Evolutionary conservation across 139 green algal species (phyloP), one percentile per base, ranked within the genome.

Genomic region (Chlamydomonas urium): DNA sequence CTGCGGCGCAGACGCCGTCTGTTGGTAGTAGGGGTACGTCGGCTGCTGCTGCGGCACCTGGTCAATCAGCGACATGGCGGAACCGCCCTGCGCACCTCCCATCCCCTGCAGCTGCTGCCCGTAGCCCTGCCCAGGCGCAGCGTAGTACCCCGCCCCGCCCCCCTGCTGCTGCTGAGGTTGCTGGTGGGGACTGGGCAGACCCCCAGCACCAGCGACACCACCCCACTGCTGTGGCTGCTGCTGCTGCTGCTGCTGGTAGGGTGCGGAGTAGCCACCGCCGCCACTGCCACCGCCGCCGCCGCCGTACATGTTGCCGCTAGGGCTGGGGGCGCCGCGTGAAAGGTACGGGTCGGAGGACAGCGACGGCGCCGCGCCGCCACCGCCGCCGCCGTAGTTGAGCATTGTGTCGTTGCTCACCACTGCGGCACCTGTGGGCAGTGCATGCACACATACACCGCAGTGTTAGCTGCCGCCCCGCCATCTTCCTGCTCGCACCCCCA

Each of bases 41-140:
- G 83, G 85, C 75, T 86, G 74, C 79, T 90, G 85, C 1, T 71
- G 42, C 0, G 75, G 85, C 26, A 76, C 66, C 57, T 87, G 83
- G 47, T 89, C 83, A 0, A 89, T 82, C 31, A 89, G 69, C 47
- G 73, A 78, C 38, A 75, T 69, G 1, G 32, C 77, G 10, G 72
- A 29, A 28, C 10, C 48, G n/a, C n/a, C n/a, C n/a, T n/a, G n/a
- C n/a, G n/a, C n/a, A n/a, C n/a, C 47, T 38, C 32, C 23, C 29
- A 21, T 21, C 47, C 53, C 53, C 35, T 75, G 59, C 71, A 81
- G 66, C 45, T 62, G 45, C 59, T 50, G 42, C 0, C 53, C 69
- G 56, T 77, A 83, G 0, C 61, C 72, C n/a, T n/a, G n/a, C n/a
- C n/a, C n/a, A n/a, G n/a, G n/a, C n/a, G n/a, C n/a, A n/a, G n/a